Base-by-base conservation (phyloP, 2,329 filamentous ascomycete species). In the Clathrospora elynae region DNA sequence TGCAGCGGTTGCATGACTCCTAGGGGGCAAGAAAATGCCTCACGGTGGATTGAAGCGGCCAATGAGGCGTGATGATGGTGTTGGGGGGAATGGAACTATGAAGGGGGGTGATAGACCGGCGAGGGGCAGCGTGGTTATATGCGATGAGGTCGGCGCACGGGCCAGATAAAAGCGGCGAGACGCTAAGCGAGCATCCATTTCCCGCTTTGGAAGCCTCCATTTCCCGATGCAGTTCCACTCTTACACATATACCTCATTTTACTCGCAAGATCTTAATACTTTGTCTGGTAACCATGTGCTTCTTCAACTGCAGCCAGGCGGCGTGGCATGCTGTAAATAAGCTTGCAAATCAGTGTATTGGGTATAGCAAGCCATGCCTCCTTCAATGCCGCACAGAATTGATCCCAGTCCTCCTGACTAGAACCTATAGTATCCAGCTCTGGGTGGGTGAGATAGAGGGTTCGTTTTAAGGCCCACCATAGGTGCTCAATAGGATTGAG, bases 81-180 rank as follows among this genome's bases (percentile, higher is more conserved):
- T 20, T 46, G 17, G 44, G 41, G 41, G 43, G 10, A 51, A 55
- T 51, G 46, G 37, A 42, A 54, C 22, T 22, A 51, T 52, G 29
- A 35, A 36, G 31, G 14, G 37, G 29, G 43, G 35, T 38, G 22
- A 17, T 54, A 56, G 46, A 13, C 12, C 29, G 16, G 51, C 46
- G 34, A 59, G 48, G 43, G 43, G n/a, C 6, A 31, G 43, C 35
- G 31, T 43, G 40, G 31, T 59, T 59, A 35, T 59, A 59, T 53
- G 31, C 46, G 29, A 46, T 54, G 39, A 22, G 38, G 50, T 56
- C 25, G 25, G 46, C 35, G 50, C 44, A 59, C 42, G 32, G 53
- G 44, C 55, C 36, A 51, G 18, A 53, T 54, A 59, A 59, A 56
- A 56, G 53, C 42, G 25, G 55, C 44, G 35, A 52, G 43, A n/a